phyloP scores from a whole-genome alignment of 75 land plant species.

The Cryptomeria japonica region DNA sequence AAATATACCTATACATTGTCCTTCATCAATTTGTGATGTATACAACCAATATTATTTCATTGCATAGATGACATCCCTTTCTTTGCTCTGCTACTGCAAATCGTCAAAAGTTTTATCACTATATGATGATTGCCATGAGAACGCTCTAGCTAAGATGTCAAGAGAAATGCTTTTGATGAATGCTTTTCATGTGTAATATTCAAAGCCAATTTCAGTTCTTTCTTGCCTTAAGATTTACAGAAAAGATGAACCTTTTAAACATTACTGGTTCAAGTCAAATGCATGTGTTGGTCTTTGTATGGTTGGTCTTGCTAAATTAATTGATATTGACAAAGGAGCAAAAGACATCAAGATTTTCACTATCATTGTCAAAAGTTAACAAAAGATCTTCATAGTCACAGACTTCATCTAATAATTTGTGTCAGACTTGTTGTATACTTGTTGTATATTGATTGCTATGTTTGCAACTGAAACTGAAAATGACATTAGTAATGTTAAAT shows the following conservation, averaged over 20 bases:
- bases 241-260: constrained; percentile 82
- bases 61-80: constrained; percentile 48
- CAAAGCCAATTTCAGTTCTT: constrained; percentile 93
- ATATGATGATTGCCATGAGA: constrained; percentile 90
- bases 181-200: constrained; percentile 76
- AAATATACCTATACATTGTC: constrained; percentile 68
- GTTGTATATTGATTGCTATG: too few relatives aligned
- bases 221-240: constrained; percentile 69
- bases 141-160: constrained; percentile 91
- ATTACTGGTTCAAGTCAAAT: constrained; percentile 64
- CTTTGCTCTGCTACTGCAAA: constrained; percentile 61
- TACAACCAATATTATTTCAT: constrained; percentile 91
- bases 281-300: constrained; percentile 39
- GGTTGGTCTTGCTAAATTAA: constrained; percentile 20
- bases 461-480: too few relatives aligned
- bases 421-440: too few relatives aligned
- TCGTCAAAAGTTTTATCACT: constrained; percentile 76
- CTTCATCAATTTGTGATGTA: constrained; percentile 65
- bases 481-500: too few relatives aligned
- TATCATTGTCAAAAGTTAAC: constrained; percentile 63
- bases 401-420: constrained; percentile 72
- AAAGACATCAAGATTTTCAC: constrained; percentile 34
- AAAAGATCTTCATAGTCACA: constrained; percentile 70
- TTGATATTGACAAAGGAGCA: constrained; percentile 28
- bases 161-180: constrained; percentile 69